phyloP scores from a whole-genome alignment of 106 monocot genomes.

The Allium sativum region DNA sequence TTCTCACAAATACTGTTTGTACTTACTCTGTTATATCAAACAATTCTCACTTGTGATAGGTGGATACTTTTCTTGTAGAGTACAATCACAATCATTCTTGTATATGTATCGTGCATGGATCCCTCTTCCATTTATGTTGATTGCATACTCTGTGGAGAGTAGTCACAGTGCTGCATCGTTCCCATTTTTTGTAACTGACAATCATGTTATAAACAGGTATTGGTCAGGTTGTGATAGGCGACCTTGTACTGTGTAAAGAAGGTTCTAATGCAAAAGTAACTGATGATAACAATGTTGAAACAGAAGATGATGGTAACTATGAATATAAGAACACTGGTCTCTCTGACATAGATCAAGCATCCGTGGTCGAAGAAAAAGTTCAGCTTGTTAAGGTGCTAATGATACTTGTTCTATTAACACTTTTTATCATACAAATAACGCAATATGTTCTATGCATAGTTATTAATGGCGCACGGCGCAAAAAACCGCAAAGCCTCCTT shows the following conservation, averaged over 20 bases:
- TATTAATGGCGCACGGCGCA: too few relatives aligned
- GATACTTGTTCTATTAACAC: background rate
- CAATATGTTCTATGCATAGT: background rate
- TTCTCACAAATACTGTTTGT: too few relatives aligned
- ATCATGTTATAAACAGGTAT: constrained; percentile 37
- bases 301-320: constrained; percentile 34
- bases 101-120: too few relatives aligned
- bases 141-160: too few relatives aligned
- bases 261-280: constrained; percentile 16
- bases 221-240: constrained; percentile 65
- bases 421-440: background rate
- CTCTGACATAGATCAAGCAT: constrained; percentile 31
- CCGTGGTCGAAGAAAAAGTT: constrained; percentile 39
- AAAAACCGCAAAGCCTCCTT: too few relatives aligned
- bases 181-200: background rate
- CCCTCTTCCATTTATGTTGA: too few relatives aligned
- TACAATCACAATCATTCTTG: too few relatives aligned
- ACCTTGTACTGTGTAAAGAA: constrained; percentile 76
- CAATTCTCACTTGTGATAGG: too few relatives aligned
- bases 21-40: too few relatives aligned
- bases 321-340: constrained; percentile 13
- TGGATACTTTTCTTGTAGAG: too few relatives aligned
- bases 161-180: too few relatives aligned
- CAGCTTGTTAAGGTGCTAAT: constrained; percentile 60
- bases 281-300: constrained; percentile 22